Evolutionary conservation across 2,329 filamentous ascomycete genomes (phyloP).

Genomic region (Colletotrichum sp.): DNA sequence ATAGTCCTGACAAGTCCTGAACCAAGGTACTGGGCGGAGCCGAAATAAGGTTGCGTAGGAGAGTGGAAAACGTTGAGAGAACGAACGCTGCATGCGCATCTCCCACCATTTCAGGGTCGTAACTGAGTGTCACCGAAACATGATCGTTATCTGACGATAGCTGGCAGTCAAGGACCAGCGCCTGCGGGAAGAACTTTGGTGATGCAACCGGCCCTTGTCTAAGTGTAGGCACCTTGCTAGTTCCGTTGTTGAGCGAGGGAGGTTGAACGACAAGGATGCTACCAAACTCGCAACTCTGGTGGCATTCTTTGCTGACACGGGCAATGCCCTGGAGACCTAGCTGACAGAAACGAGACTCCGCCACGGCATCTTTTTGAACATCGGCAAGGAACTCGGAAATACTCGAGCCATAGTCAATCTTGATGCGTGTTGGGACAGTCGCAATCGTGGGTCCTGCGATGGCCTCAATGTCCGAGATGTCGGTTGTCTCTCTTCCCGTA

Average conservation of each 20-base stretch:
- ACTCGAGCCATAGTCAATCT: constrained; percentile 10
- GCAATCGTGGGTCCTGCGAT: constrained; percentile 34
- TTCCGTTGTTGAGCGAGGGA: background rate
- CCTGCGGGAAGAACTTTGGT: background rate
- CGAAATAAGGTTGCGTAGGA: background rate
- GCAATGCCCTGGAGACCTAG: constrained; percentile 25
- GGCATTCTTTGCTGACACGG: constrained; percentile 19
- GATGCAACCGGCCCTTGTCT: background rate
- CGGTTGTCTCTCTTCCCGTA: constrained; percentile 31
- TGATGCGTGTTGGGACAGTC: constrained; percentile 31
- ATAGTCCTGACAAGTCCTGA: background rate
- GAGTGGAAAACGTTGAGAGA: background rate
- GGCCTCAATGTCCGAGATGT: constrained; percentile 27
- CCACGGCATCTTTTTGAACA: constrained; percentile 19
- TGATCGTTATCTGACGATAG: background rate
- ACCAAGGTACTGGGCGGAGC: background rate
- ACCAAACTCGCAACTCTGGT: constrained; percentile 26
- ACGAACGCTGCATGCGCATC: background rate
- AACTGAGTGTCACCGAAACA: background rate
- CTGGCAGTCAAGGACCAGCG: background rate
- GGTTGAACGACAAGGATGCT: constrained; percentile 35
- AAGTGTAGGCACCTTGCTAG: background rate
- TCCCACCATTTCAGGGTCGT: background rate
- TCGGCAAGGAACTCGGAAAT: constrained; percentile 8
- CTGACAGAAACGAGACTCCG: constrained; percentile 27